phyloP scores from a whole-genome alignment of 1,139 yeast genomes.

The Saccharomyces hybrid region DNA sequence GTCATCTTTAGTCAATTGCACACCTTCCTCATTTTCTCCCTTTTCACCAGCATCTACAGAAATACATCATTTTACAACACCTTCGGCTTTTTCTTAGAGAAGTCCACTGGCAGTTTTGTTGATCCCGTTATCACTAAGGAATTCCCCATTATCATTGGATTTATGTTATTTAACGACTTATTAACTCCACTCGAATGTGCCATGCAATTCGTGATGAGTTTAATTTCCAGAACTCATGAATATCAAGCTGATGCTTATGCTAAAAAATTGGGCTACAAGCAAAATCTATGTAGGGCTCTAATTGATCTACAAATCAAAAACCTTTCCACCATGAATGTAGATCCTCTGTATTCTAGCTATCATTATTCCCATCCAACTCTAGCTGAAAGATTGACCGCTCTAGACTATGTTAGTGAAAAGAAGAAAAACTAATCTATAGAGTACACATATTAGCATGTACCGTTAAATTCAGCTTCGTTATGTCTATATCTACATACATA shows the following conservation, averaged over 20 bases:
- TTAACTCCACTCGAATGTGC: constrained; percentile 69
- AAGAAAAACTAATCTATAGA: constrained; percentile 24
- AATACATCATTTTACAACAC: constrained; percentile 69
- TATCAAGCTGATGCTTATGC: constrained; percentile 91
- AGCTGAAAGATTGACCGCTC: constrained; percentile 75
- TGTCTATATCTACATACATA: neutral
- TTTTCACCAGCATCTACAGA: constrained; percentile 71
- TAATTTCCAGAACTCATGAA: constrained; percentile 79
- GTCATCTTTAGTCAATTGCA: constrained; percentile 58
- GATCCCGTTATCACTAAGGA: constrained; percentile 32
- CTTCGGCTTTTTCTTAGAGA: constrained; percentile 55
- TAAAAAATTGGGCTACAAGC: constrained; percentile 58
- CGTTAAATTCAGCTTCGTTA: neutral
- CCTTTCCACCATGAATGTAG: constrained; percentile 77
- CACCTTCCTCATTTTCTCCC: constrained; percentile 53
- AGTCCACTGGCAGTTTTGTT: constrained; percentile 6
- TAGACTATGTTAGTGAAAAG: constrained; percentile 46
- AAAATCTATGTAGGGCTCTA: constrained; percentile 62
- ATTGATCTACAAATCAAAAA: constrained; percentile 72
- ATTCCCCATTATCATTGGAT: constrained; percentile 72
- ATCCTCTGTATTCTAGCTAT: constrained; percentile 81
- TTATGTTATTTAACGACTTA: constrained; percentile 64
- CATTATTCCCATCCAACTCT: constrained; percentile 87
- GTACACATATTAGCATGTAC: neutral
- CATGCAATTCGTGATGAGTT: constrained; percentile 57